phyloP scores from a whole-genome alignment of 169 alveolate species.

The Plasmodium coatneyi region DNA sequence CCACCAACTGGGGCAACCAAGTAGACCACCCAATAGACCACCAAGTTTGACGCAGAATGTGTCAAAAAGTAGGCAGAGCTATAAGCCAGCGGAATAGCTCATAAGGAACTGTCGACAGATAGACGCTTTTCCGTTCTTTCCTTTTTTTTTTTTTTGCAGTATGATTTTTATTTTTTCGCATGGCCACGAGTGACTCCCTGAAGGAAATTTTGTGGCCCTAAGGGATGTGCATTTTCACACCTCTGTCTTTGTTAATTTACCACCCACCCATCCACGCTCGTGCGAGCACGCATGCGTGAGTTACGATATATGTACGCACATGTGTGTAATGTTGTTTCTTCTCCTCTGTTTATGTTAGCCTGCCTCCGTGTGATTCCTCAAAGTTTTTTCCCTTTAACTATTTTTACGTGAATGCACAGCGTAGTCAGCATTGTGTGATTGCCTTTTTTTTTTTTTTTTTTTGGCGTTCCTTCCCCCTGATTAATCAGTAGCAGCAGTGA shows the following conservation, averaged over 20 bases:
- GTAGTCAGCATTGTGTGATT: not conserved
- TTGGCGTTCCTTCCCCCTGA: not conserved
- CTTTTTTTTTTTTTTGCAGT: not conserved
- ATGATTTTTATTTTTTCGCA: not conserved
- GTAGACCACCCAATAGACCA: not conserved
- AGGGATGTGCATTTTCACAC: constrained; percentile 1
- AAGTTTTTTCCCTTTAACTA: not conserved
- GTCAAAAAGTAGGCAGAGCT: not conserved
- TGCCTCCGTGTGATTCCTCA: not conserved
- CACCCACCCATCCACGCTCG: not conserved
- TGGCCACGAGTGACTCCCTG: not conserved
- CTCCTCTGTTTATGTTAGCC: not conserved
- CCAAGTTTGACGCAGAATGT: not conserved
- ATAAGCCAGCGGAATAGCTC: not conserved
- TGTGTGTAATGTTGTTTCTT: not conserved
- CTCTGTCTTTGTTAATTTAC: constrained; percentile 11
- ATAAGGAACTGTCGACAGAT: not conserved
- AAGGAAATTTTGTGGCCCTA: not conserved
- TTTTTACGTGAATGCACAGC: not conserved
- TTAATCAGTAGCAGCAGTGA: not conserved
- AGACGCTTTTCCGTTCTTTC: not conserved
- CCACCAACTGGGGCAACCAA: not conserved
- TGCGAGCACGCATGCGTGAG: not conserved
- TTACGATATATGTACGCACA: not conserved
- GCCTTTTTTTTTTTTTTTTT: not conserved